Conservation (phyloP, 495 filamentous ascomycete genomes). For the Neurospora sp. region DNA sequence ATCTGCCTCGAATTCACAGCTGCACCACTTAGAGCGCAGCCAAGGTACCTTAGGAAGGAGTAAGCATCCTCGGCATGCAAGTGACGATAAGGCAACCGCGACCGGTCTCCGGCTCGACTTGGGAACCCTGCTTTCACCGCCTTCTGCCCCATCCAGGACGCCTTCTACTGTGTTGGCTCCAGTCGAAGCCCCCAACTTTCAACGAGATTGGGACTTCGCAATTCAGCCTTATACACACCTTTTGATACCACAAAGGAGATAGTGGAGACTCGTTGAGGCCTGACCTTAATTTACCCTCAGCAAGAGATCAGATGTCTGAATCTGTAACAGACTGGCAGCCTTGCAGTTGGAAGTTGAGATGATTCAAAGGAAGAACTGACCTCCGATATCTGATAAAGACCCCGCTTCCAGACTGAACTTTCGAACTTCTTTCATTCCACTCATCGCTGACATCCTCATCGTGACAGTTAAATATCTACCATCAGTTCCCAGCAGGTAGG, state of each 20-base stretch:
- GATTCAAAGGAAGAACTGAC: neutral
- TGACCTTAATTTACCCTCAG: neutral
- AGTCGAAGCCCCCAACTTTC: neutral
- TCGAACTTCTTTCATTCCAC: neutral
- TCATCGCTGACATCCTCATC: neutral
- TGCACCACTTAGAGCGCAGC: neutral
- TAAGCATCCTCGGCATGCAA: neutral
- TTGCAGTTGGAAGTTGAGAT: neutral
- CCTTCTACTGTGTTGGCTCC: neutral
- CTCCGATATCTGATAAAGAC: neutral
- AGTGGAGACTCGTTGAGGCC: neutral
- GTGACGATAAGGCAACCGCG: neutral
- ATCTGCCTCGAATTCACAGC: neutral
- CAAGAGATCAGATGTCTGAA: neutral
- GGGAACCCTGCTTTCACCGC: neutral
- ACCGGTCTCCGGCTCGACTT: neutral
- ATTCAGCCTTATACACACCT: neutral
- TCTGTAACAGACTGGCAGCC: neutral
- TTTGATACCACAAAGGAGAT: neutral
- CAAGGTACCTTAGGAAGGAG: neutral
- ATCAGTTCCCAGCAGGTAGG: neutral
- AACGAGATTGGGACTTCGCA: neutral
- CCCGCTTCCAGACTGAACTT: neutral
- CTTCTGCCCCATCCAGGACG: neutral
- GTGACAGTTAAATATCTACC: neutral